Conservation (phyloP, 2,329 filamentous ascomycete species). For the Ceratocystis albifundus region DNA sequence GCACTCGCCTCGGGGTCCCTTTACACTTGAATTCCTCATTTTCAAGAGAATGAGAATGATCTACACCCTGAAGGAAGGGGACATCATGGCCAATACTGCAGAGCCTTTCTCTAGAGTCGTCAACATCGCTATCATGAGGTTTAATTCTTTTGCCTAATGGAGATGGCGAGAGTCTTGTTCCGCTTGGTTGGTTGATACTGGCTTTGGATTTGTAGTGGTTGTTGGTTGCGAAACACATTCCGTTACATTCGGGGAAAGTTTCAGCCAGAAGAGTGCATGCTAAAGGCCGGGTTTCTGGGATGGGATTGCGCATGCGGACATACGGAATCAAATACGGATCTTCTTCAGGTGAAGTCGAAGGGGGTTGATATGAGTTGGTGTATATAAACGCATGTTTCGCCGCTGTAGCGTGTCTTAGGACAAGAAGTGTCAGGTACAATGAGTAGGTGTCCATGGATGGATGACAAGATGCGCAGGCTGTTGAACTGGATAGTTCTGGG, state of each 20-base stretch:
- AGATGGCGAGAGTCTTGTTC: no score
- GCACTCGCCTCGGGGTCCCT: neutral
- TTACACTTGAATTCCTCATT: neutral
- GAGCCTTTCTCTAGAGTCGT: no score
- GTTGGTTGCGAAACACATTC: neutral
- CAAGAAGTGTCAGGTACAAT: neutral
- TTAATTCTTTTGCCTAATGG: no score
- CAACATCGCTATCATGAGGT: no score
- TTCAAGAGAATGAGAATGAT: neutral
- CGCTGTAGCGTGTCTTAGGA: neutral
- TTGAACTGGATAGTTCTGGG: neutral
- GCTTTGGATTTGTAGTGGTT: neutral
- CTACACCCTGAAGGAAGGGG: no score
- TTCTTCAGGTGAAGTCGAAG: neutral
- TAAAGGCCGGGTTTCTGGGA: neutral
- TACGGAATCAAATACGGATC: neutral
- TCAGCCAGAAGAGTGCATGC: neutral
- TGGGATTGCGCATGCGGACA: neutral
- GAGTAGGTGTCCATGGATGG: constrained; percentile 17
- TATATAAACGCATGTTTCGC: neutral
- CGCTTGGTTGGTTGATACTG: no score
- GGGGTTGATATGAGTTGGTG: neutral
- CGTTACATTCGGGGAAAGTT: neutral
- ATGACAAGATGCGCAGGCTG: neutral
- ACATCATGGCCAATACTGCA: no score